phyloP scores from a whole-genome alignment of 768 basidiomycete species.

The Podaxis sp. region DNA sequence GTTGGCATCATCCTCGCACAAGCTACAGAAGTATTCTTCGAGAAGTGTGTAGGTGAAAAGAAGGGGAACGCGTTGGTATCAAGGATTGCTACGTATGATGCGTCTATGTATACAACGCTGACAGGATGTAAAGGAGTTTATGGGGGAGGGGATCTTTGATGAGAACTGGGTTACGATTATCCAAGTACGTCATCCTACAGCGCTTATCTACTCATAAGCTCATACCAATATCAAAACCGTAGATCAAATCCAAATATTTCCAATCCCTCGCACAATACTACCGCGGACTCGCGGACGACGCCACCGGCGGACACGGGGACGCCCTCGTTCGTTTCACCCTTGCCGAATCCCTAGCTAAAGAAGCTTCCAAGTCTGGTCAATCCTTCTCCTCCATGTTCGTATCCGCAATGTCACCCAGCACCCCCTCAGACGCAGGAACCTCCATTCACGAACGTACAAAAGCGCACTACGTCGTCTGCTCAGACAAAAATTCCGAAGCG shows the following conservation, averaged over 20 bases:
- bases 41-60: constrained; percentile 93
- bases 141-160: constrained; percentile 95
- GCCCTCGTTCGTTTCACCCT: constrained; percentile 76
- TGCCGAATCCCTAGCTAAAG: constrained; percentile 80
- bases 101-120: constrained; percentile 77
- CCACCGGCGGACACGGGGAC: constrained; percentile 81
- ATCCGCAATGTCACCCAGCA: constrained; percentile 70
- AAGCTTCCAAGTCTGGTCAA: constrained; percentile 68
- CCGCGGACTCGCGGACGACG: constrained; percentile 75
- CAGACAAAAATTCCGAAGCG: constrained; percentile 74
- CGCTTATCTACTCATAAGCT: background rate
- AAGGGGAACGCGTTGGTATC: constrained; percentile 75
- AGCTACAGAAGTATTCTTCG: constrained; percentile 94
- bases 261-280: constrained; percentile 85
- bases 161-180: constrained; percentile 89
- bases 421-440: constrained; percentile 83
- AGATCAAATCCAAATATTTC: constrained; percentile 94
- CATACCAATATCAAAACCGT: constrained; percentile 13
- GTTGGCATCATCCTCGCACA: constrained; percentile 88
- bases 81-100: constrained; percentile 83
- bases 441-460: constrained; percentile 84
- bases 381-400: constrained; percentile 73
- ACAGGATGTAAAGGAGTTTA: constrained; percentile 90
- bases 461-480: constrained; percentile 72
- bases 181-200: constrained; percentile 48